phyloP scores from a whole-genome alignment of 2,329 filamentous ascomycete genomes.

The Colletotrichum agaves region DNA sequence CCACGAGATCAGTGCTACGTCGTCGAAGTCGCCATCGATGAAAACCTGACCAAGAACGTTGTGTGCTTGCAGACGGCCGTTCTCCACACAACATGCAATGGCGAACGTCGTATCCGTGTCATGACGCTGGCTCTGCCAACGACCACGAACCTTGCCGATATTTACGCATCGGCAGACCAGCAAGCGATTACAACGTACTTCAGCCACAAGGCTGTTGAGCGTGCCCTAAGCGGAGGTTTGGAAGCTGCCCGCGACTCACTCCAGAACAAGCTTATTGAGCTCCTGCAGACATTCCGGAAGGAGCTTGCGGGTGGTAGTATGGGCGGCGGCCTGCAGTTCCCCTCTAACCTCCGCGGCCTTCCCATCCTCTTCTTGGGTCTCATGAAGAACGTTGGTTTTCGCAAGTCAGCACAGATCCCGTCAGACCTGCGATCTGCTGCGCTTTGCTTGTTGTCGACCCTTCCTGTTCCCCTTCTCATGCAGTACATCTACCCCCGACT shows the following conservation, averaged over 20 bases:
- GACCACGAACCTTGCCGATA: conserved; percentile 87
- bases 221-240: conserved; percentile 84
- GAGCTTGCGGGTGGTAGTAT: conserved; percentile 96
- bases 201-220: conserved; percentile 96
- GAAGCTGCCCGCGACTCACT: conserved; percentile 92
- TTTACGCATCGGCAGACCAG: conserved; percentile 96
- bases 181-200: conserved; percentile 93
- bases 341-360: conserved; percentile 87
- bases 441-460: conserved; percentile 91
- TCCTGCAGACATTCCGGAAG: conserved; percentile 95
- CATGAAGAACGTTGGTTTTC: conserved; percentile 95
- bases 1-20: conserved; percentile 97
- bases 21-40: conserved; percentile 97
- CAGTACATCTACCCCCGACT: conserved; percentile 91
- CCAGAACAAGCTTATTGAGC: conserved; percentile 90
- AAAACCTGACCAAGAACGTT: conserved; percentile 89
- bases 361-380: conserved; percentile 92
- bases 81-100: conserved; percentile 96
- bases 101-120: conserved; percentile 93
- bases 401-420: conserved; percentile 93
- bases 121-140: conserved; percentile 94
- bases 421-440: conserved; percentile 94
- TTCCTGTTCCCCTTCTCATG: conserved; percentile 88
- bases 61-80: conserved; percentile 95
- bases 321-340: conserved; percentile 93